Conservation (phyloP, 1,284 basidiomycete species). For the Ceratobasidium sp. region DNA sequence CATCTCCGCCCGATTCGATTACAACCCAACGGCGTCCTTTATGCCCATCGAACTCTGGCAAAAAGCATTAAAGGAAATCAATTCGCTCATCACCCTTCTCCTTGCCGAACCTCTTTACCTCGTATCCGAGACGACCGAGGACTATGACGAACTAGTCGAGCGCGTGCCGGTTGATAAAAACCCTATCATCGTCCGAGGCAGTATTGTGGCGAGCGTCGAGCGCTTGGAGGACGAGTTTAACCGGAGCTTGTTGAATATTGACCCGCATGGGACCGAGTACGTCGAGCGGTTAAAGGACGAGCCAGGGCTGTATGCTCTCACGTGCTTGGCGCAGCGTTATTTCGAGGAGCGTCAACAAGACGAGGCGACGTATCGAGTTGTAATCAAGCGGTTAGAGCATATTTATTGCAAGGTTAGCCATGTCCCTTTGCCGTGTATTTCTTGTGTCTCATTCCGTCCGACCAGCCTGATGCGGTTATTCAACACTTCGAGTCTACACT, state of each 20-base stretch:
- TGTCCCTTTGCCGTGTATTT: background rate
- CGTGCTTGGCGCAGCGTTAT: slow-evolving; percentile 89
- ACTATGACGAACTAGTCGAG: slow-evolving; percentile 93
- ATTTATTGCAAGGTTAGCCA: slow-evolving; percentile 91
- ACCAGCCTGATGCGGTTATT: slow-evolving; percentile 90
- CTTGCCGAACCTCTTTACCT: slow-evolving; percentile 75
- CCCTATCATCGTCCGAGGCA: slow-evolving; percentile 80
- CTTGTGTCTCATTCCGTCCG: background rate
- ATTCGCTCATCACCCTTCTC: slow-evolving; percentile 83
- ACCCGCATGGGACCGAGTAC: slow-evolving; percentile 98
- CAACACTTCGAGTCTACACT: slow-evolving; percentile 83
- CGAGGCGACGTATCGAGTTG: slow-evolving; percentile 84
- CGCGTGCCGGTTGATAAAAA: slow-evolving; percentile 77
- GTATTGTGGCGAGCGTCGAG: slow-evolving; percentile 94
- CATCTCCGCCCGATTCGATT: slow-evolving; percentile 96
- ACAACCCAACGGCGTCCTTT: slow-evolving; percentile 86
- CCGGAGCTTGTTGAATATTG: slow-evolving; percentile 96
- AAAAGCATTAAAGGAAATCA: slow-evolving; percentile 85
- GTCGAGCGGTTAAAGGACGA: slow-evolving; percentile 96
- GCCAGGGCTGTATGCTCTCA: slow-evolving; percentile 91
- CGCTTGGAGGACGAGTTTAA: slow-evolving; percentile 99
- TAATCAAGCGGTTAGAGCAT: slow-evolving; percentile 96
- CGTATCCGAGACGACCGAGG: slow-evolving; percentile 81
- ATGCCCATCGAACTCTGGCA: slow-evolving; percentile 96
- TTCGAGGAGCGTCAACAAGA: slow-evolving; percentile 82